These are phyloP conservation scores for Gryganskiella cystojenkinii DNA, from an alignment of 192 early-diverging fungal genomes.

Conservation along the genomic window DNA sequence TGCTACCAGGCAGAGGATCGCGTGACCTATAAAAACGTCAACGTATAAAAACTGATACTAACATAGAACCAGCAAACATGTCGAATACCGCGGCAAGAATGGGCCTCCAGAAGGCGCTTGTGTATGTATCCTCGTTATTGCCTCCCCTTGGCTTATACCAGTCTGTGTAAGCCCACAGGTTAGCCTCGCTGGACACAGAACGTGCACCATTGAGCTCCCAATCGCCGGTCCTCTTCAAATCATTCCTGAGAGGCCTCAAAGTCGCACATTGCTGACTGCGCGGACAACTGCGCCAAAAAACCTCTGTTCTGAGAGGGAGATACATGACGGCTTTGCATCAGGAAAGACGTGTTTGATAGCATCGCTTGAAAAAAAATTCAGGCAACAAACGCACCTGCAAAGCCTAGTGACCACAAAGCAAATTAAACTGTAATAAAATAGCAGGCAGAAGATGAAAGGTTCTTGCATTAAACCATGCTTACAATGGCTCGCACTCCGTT, in stretches of 20 bases:
- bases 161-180: conserved; percentile 14
- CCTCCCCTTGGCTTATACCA: conserved; percentile 11
- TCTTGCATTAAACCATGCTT: neutral
- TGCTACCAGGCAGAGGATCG: neutral
- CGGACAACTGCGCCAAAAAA: neutral
- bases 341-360: conserved; percentile 2
- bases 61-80: conserved; percentile 13
- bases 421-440: neutral
- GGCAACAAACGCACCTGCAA: neutral
- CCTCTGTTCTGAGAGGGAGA: neutral
- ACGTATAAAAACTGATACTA: conserved; percentile 9
- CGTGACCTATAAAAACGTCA: neutral
- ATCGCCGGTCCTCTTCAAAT: neutral
- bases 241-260: neutral
- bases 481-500: neutral
- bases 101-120: conserved; percentile 6
- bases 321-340: neutral
- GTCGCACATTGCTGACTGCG: neutral
- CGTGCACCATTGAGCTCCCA: conserved; percentile 3
- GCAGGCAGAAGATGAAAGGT: neutral
- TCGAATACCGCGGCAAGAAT: conserved; percentile 12
- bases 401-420: conserved; percentile 4
- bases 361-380: neutral
- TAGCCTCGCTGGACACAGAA: conserved; percentile 7
- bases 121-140: conserved; percentile 17